Percentiles rank a stretch among this genome's conserved stretches.
Conservation (phyloP, 169 alveolate species). For the Babesia caballi region DNA sequence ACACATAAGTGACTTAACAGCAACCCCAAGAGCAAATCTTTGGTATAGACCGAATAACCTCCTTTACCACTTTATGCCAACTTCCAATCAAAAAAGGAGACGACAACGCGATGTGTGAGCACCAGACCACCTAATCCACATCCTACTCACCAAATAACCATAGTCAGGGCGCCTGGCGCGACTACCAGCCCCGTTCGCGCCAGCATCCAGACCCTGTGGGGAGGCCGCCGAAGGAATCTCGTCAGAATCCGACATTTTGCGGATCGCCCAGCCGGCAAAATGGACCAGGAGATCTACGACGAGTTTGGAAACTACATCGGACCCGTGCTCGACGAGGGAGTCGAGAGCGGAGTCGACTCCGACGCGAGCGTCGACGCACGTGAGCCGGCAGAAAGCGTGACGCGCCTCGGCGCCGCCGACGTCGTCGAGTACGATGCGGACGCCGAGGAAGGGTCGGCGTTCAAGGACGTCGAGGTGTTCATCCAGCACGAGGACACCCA, state of each 20-base stretch:
- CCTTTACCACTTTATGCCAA: too few species aligned
- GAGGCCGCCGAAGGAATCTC: neutral
- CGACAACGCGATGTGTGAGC: too few species aligned
- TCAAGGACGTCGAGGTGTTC: slow-evolving; percentile 73
- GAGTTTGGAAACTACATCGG: slow-evolving; percentile 99
- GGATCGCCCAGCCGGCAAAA: neutral
- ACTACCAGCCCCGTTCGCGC: neutral
- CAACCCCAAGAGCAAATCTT: too few species aligned
- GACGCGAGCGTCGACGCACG: slow-evolving; percentile 37
- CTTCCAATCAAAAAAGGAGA: too few species aligned
- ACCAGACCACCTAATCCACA: too few species aligned
- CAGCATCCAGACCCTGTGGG: neutral
- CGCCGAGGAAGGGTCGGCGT: slow-evolving; percentile 76
- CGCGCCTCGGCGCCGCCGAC: slow-evolving; percentile 2
- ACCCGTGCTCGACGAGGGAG: slow-evolving; percentile 84
- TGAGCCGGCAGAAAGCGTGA: slow-evolving; percentile 7
- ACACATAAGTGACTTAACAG: too few species aligned
- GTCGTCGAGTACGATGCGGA: slow-evolving; percentile 47
- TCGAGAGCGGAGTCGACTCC: slow-evolving; percentile 61
- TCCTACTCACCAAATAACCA: too few species aligned
- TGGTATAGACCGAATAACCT: too few species aligned
- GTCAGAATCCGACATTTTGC: neutral
- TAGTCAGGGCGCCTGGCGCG: too few species aligned
- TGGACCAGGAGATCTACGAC: slow-evolving; percentile 89
- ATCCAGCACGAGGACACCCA: slow-evolving; percentile 98